Conservation (phyloP, 1,284 basidiomycete species). For the Moesziomyces globuligerus region DNA sequence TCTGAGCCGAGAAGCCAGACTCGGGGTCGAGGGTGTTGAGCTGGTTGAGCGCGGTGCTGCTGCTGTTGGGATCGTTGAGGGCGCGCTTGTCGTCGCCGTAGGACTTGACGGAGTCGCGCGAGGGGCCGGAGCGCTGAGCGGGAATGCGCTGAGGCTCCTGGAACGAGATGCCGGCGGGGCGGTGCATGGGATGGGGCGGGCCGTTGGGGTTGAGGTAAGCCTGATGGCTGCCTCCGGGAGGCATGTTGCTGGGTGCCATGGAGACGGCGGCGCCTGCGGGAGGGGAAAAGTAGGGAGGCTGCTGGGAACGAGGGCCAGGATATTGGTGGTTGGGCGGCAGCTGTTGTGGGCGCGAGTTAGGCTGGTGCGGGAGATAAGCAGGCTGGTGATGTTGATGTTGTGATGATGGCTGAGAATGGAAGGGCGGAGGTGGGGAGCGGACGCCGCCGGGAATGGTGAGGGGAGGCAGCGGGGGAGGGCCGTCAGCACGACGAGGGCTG, state of each 20-base stretch:
- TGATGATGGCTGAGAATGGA: conserved; percentile 20
- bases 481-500: conserved; percentile 20
- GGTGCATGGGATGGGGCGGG: conserved; percentile 10
- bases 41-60: conserved; percentile 39
- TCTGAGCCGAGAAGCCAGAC: conserved; percentile 52
- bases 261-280: conserved; percentile 6
- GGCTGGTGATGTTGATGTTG: conserved; percentile 43
- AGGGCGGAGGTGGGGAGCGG: conserved; percentile 16
- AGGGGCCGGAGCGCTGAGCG: conserved; percentile 39
- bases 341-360: conserved; percentile 15
- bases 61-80: conserved; percentile 43
- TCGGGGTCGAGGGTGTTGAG: conserved; percentile 57
- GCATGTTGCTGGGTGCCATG: conserved; percentile 14
- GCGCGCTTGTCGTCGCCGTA: conserved; percentile 50
- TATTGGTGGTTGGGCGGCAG: conserved; percentile 24
- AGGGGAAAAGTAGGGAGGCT: conserved; percentile 28
- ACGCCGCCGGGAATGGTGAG: conserved; percentile 32
- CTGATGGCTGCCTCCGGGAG: conserved; percentile 19
- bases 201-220: conserved; percentile 18
- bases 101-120: conserved; percentile 53
- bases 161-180: conserved; percentile 52
- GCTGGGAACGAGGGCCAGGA: conserved; percentile 10
- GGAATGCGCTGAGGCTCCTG: conserved; percentile 48
- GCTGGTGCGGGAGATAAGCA: conserved; percentile 35
- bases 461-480: conserved; percentile 39